Base-by-base conservation (phyloP, 805 yeast genomes). In the Hanseniaspora osmophila region DNA sequence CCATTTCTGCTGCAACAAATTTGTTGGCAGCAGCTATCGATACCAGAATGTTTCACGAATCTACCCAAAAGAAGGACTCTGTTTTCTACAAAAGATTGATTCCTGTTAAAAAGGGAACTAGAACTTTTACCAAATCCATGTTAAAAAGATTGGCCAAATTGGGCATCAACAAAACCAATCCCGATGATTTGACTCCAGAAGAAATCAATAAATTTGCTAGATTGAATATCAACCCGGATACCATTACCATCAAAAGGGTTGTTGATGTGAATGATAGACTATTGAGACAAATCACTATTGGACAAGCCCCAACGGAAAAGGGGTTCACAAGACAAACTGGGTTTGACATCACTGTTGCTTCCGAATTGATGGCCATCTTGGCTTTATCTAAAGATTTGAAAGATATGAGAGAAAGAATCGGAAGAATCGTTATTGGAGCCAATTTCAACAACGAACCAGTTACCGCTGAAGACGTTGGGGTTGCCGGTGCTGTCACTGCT, bases 401-500 rank as follows among this genome's bases (percentile, higher is more conserved):
- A 48, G 96, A 90, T 63, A 75, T 90, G 83, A 75, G 96, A 61
- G 75, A 74, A 54, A 76, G 97, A 59, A 78, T 90, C 44, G 96
- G 96, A 48, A 74, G 73, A 47, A 82, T 90, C 69, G 96, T 90
- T 42, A 85, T 90, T 53, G 97, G 94, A 29, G 75, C 90, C 19
- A 78, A 80, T 54, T 68, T 63, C 48, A 61, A 73, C 10, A 94
- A 94, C 47, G 80, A 69, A 42, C 94, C 96, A 51, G 72, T 90
- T 55, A 88, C 97, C 44, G 84, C 88, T 55, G 96, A 90, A 62
- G 97, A 90, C 60, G 71, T 90, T 55, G 96, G 96, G 33, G 79
- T 85, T 64, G 95, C 95, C 27, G 97, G 97, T 58, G 97, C 97
- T 15, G 68, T 90, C 50, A 82, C 96, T 43, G 96, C 97, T 11